Evolutionary conservation across 768 basidiomycete genomes (phyloP).

Genomic region (Nidula microcarpa): DNA sequence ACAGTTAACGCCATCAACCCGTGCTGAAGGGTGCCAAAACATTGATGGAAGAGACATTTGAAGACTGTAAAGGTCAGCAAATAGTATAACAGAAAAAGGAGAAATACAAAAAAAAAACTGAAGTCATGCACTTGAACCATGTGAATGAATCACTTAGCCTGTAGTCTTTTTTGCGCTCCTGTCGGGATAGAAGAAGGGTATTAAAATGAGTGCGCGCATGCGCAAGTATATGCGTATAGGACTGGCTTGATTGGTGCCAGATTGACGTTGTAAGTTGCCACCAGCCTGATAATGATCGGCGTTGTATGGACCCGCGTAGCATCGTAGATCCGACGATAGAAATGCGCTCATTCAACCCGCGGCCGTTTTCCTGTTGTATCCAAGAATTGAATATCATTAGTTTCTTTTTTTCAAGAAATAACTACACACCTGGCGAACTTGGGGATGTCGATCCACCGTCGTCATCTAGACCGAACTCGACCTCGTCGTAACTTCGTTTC

Average conservation of each 20-base stretch:
- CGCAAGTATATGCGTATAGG: neutral
- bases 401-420: no score
- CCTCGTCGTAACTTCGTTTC: slow-evolving; percentile 51
- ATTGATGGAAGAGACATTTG: no score
- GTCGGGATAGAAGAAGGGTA: neutral
- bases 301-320: no score
- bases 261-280: neutral
- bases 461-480: slow-evolving; percentile 31
- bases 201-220: neutral
- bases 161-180: neutral
- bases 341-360: slow-evolving; percentile 28
- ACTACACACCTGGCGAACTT: slow-evolving; percentile 41
- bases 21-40: no score
- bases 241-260: neutral
- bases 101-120: neutral
- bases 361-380: slow-evolving; percentile 39
- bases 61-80: neutral
- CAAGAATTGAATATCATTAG: no score
- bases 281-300: neutral
- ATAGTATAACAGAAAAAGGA: neutral
- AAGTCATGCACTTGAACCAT: neutral
- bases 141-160: slow-evolving; percentile 2
- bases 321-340: neutral
- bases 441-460: slow-evolving; percentile 19
- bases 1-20: no score